Evolutionary conservation across 2,329 filamentous ascomycete genomes (phyloP).

Genomic region (Aspergillus costaricaensis): DNA sequence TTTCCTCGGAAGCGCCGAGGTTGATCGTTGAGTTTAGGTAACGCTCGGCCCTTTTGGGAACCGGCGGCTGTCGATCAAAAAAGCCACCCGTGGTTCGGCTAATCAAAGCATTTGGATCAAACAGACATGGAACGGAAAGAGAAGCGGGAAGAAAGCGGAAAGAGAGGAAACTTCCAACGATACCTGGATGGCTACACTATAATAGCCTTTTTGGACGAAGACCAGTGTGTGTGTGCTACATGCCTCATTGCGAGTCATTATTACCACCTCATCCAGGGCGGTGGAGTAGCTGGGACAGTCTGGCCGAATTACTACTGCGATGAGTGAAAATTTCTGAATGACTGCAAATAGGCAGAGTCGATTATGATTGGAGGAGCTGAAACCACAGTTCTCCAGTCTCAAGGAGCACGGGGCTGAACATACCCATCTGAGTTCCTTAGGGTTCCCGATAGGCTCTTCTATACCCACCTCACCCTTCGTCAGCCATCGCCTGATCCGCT

Average conservation of each 20-base stretch:
- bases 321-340: background rate
- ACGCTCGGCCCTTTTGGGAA: slow-evolving; percentile 1
- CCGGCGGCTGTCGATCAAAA: slow-evolving; percentile 1
- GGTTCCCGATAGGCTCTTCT: background rate
- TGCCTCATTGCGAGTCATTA: background rate
- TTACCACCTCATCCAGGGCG: background rate
- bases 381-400: background rate
- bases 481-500: background rate
- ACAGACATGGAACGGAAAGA: background rate
- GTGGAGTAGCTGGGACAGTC: slow-evolving; percentile 2
- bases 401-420: background rate
- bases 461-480: background rate
- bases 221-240: background rate
- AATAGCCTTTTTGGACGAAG: background rate
- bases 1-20: background rate
- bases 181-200: background rate
- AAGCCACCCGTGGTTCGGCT: background rate
- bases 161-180: no score
- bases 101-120: background rate
- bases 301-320: background rate
- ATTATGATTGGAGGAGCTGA: background rate
- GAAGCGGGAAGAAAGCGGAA: background rate
- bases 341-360: background rate
- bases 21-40: slow-evolving; percentile 1
- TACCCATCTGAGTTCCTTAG: background rate